Base-by-base conservation (phyloP, 208 protist species). In the Trypanosoma rangeli region DNA sequence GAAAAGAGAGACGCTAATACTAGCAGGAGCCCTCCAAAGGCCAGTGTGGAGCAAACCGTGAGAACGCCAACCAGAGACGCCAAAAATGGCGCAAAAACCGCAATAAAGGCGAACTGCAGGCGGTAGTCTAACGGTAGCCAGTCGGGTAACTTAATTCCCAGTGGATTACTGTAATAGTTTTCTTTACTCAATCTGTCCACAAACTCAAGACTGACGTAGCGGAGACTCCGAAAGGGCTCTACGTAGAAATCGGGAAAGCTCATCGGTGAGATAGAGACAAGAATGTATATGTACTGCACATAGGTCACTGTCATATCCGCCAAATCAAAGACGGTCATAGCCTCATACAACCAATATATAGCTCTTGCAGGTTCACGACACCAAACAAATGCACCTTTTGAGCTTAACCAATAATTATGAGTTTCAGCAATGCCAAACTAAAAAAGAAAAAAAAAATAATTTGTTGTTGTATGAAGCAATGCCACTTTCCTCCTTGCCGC, bases 101-200 rank as follows among this genome's bases (percentile, higher is more conserved):
- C 68, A 69, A 87, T 68, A 61, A 78, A 55, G 13, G 84, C 68
- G 59, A 80, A 92, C 52, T 86, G 79, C 39, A 92, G 53, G 16
- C 86, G 85, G 24, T 78, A 70, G 42, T 92, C 84, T 16, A 89
- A 66, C 2, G 89, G 85, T 15, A 94, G 35, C 84, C 86, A 94
- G 10, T n/a, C 28, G 0, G 85, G 86, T 24, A 92, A 56, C 0
- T 49, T 64, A 0, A 89, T 46, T 5, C 60, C 69, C 42, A 89
- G 42, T 12, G 71, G 65, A 35, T 80, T 86, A 31, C 65, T 66
- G 66, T 86, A 84, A n/a, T 68, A 71, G 65, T 87, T 49, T 10
- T 12, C 29, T 31, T 84, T 72, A 53, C 44, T 31, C 10, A 79
- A 53, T 0, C 46, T 44, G 13, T 42, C 13, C n/a, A 64, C 31